Base-by-base conservation (phyloP, 208 protist species). In the Crithidia sp. region DNA sequence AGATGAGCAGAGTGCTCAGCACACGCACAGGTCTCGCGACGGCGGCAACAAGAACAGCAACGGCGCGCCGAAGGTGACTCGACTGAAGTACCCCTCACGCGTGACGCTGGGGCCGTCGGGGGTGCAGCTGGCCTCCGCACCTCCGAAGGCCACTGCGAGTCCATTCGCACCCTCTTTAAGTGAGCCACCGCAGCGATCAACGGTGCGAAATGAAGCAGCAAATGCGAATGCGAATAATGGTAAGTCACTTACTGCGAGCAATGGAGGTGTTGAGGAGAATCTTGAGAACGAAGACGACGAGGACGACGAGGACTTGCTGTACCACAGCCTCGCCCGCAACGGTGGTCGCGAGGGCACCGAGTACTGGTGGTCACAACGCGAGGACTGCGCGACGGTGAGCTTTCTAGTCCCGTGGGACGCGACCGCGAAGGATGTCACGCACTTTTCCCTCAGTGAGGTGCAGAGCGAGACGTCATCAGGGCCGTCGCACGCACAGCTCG, bases 331-430 rank as follows among this genome's bases (percentile, higher is more conserved):
- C 2, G 88, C 74, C 19, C 73, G 80, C 7, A 93, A 92, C 67
- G 91, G 90, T 16, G 86, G 85, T 4, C 77, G 81, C 13, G 85
- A 95, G 37, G 81, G 83, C 2, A 36, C 78, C 0, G 82, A 83
- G 14, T 87, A 95, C 67, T 77, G 90, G 57, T 95, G 88, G 87
- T 68, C 87, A 14, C 91, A 95, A 65, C 89, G 86, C 5, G 50
- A 82, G 36, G 91, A 95, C 58, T 88, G 81, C 2, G 81, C 78
- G 9, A 84, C 79, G 0, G 82, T 95, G 5, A 85, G 76, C 53
- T 91, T 95, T 70, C 72, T 92, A 37, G 67, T 95, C 3, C 91
- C 91, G 19, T 76, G 63, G 74, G 62, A 71, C 0, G 88, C 76
- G 0, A 79, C 67, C 14, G 72, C 74, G 19, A 85, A 87, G 55